Conservation (phyloP, 176 grass and related monocot genomes). For the Musa troglodytarum region DNA sequence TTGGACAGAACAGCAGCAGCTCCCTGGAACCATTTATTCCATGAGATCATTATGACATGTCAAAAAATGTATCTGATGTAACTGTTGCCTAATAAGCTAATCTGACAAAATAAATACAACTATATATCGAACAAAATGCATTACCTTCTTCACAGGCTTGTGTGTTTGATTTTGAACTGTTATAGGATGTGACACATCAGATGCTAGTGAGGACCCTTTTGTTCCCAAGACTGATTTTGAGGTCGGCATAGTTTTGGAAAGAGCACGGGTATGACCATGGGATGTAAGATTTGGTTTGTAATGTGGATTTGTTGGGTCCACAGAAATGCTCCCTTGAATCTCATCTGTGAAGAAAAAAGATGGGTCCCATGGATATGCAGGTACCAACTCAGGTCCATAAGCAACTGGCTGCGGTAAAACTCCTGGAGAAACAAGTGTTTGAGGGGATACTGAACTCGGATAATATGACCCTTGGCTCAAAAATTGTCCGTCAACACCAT, state of each 20-base stretch:
- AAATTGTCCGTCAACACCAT: slow-evolving; percentile 58
- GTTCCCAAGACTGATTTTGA: slow-evolving; percentile 31
- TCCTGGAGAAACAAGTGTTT: slow-evolving; percentile 33
- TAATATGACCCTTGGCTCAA: slow-evolving; percentile 50
- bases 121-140: slow-evolving; percentile 12
- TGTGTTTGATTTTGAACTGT: slow-evolving; percentile 23
- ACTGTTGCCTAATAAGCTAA: neutral
- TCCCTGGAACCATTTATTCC: slow-evolving; percentile 34
- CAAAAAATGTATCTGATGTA: neutral
- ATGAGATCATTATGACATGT: slow-evolving; percentile 20
- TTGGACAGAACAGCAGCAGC: slow-evolving; percentile 45
- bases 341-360: slow-evolving; percentile 53
- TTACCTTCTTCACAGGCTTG: slow-evolving; percentile 64
- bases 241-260: slow-evolving; percentile 28
- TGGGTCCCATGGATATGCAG: slow-evolving; percentile 61
- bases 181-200: slow-evolving; percentile 27
- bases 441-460: slow-evolving; percentile 31
- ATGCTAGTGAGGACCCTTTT: slow-evolving; percentile 49
- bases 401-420: slow-evolving; percentile 41
- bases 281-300: slow-evolving; percentile 34
- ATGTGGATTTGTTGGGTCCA: slow-evolving; percentile 40
- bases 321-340: slow-evolving; percentile 46
- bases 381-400: slow-evolving; percentile 53
- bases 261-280: slow-evolving; percentile 33
- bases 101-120: neutral